Evolutionary conservation across 2,329 filamentous ascomycete genomes (phyloP).

Genomic region (Pseudocercospora crystallina): DNA sequence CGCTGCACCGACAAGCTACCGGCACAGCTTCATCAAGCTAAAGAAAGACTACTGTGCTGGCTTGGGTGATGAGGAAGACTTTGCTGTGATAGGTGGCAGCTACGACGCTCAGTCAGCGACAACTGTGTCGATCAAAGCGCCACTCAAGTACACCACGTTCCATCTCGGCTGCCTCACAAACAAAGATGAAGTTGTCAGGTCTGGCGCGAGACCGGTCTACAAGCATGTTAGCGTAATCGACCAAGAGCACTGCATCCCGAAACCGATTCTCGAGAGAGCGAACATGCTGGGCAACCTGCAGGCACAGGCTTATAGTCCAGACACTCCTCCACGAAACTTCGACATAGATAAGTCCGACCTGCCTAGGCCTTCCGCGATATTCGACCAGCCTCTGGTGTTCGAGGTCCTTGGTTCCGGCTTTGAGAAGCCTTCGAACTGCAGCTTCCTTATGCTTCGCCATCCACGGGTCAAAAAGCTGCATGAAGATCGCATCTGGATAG

Average conservation of each 20-base stretch:
- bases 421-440: slow-evolving; percentile 66
- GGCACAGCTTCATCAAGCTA: slow-evolving; percentile 65
- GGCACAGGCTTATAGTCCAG: slow-evolving; percentile 32
- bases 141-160: slow-evolving; percentile 71
- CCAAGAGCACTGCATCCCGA: slow-evolving; percentile 49
- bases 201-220: slow-evolving; percentile 58
- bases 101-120: slow-evolving; percentile 66
- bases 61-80: slow-evolving; percentile 80
- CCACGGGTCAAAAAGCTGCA: slow-evolving; percentile 76
- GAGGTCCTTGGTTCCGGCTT: slow-evolving; percentile 81
- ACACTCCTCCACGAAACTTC: slow-evolving; percentile 23
- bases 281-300: slow-evolving; percentile 43
- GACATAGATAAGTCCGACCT: slow-evolving; percentile 19
- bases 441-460: slow-evolving; percentile 74
- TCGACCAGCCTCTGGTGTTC: slow-evolving; percentile 71
- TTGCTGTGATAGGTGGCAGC: slow-evolving; percentile 73
- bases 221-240: slow-evolving; percentile 60
- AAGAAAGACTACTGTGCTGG: slow-evolving; percentile 82
- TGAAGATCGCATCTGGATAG: slow-evolving; percentile 67
- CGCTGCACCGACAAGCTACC: slow-evolving; percentile 17
- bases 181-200: slow-evolving; percentile 57
- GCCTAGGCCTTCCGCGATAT: slow-evolving; percentile 52
- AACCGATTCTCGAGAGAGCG: slow-evolving; percentile 43
- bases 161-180: slow-evolving; percentile 75
- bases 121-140: slow-evolving; percentile 50